phyloP scores from a whole-genome alignment of 2,329 filamentous ascomycete genomes.

The Scolecobasidium constrictum region DNA sequence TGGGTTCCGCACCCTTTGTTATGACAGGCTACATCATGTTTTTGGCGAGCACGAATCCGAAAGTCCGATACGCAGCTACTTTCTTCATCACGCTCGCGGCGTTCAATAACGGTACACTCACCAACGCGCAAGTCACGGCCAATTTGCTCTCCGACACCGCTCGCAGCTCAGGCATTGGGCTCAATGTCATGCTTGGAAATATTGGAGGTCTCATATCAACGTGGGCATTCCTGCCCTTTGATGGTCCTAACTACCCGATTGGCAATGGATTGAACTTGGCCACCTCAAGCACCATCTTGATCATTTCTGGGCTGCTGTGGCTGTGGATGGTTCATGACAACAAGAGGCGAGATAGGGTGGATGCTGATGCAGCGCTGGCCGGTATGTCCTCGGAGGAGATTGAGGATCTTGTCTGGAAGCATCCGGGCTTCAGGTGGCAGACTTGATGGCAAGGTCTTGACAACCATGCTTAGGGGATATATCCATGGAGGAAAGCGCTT shows the following conservation, averaged over 20 bases:
- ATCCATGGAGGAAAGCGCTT: no score
- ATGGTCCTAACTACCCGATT: constrained; percentile 56
- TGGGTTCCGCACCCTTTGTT: constrained; percentile 48
- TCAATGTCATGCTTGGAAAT: constrained; percentile 42
- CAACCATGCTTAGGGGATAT: no score
- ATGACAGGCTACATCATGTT: constrained; percentile 47
- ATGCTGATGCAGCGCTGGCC: constrained; percentile 45
- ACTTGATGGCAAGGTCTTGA: no score
- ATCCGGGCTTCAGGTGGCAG: constrained; percentile 11
- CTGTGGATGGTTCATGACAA: constrained; percentile 56
- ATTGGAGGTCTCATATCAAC: constrained; percentile 56
- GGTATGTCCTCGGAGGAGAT: constrained; percentile 43
- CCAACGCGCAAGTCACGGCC: constrained; percentile 56
- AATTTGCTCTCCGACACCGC: constrained; percentile 64
- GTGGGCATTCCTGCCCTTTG: constrained; percentile 53
- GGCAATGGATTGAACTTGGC: constrained; percentile 63
- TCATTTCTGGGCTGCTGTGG: constrained; percentile 39
- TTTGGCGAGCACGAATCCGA: constrained; percentile 18
- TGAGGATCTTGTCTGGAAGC: constrained; percentile 25
- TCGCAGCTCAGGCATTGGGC: constrained; percentile 22
- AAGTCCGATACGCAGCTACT: constrained; percentile 57
- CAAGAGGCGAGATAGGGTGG: constrained; percentile 39
- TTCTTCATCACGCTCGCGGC: constrained; percentile 57
- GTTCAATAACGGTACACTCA: constrained; percentile 53
- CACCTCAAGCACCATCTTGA: constrained; percentile 42